Conservation (phyloP, 2,329 filamentous ascomycete genomes). For the Rutstroemia sp. region DNA sequence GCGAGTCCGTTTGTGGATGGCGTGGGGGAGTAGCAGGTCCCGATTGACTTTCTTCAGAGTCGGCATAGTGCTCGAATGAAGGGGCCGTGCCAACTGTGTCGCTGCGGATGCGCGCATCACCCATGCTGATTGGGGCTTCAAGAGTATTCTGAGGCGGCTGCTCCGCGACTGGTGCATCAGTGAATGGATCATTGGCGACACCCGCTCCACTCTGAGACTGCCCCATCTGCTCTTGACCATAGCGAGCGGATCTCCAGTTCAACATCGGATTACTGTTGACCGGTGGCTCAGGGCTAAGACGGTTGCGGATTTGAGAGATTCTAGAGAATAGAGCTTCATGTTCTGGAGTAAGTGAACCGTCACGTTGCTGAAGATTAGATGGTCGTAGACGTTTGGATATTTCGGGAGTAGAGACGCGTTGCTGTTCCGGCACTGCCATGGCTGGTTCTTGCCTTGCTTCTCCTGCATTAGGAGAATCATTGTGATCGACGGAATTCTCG, state of each 20-base stretch:
- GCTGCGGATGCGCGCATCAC: not conserved
- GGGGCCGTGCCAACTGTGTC: constrained; percentile 23
- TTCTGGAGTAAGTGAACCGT: constrained; percentile 1
- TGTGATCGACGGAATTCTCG: constrained; percentile 9
- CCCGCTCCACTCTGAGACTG: not conserved
- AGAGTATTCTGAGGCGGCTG: not conserved
- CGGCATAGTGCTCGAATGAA: constrained; percentile 19
- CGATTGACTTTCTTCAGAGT: constrained; percentile 14
- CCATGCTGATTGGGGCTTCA: not conserved
- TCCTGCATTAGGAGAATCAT: not conserved
- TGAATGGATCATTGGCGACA: not conserved
- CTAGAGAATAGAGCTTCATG: constrained; percentile 8
- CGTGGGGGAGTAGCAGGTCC: constrained; percentile 2
- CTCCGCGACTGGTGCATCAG: not conserved
- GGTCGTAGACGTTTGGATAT: not conserved
- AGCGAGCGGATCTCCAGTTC: not conserved
- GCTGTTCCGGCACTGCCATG: not conserved
- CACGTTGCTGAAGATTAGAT: not conserved
- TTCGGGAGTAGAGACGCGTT: not conserved
- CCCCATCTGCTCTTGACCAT: not conserved
- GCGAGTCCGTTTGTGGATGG: not conserved
- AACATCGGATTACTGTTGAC: not conserved
- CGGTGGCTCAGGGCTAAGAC: not conserved
- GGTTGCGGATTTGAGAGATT: constrained; percentile 1
- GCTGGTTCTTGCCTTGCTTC: not conserved